phyloP scores from a whole-genome alignment of 371 early-diverging fungal genomes.

The Lichtheimia hyalospora region DNA sequence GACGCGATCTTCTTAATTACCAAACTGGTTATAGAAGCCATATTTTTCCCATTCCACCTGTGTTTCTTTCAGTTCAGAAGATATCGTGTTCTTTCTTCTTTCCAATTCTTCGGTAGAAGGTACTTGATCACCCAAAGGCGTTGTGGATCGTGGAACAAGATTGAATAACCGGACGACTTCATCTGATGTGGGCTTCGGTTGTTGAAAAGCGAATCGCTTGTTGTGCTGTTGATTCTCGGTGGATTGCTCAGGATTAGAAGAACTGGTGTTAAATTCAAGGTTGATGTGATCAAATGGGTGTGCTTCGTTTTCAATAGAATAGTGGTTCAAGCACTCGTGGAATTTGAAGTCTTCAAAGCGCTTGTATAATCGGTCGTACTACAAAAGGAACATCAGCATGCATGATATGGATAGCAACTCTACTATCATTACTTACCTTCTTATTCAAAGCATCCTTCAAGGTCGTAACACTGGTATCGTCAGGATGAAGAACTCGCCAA shows the following conservation, averaged over 20 bases:
- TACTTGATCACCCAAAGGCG: constrained; percentile 16
- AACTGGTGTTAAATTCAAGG: too few relatives aligned
- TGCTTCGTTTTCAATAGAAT: constrained; percentile 6
- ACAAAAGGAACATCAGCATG: not conserved
- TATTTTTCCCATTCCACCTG: constrained; percentile 1
- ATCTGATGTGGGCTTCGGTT: not conserved
- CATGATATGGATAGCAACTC: not conserved
- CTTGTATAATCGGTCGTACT: constrained; percentile 34
- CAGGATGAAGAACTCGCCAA: constrained; percentile 54
- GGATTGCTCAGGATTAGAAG: too few relatives aligned
- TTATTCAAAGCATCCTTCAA: constrained; percentile 30
- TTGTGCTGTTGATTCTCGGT: too few relatives aligned
- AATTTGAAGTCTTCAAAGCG: constrained; percentile 28
- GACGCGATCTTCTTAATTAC: not conserved
- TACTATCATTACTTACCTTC: constrained; percentile 10
- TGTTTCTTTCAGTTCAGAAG: constrained; percentile 18
- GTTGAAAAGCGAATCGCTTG: too few relatives aligned
- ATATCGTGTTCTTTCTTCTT: constrained; percentile 21
- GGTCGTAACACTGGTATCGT: constrained; percentile 23
- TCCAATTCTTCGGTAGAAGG: constrained; percentile 26
- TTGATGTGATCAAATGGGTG: not conserved
- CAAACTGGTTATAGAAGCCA: constrained; percentile 4
- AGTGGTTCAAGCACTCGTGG: constrained; percentile 29
- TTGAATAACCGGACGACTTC: constrained; percentile 16
- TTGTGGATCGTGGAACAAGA: constrained; percentile 20